phyloP scores from a whole-genome alignment of 2,329 filamentous ascomycete genomes.

The Alternaria incomplexa region DNA sequence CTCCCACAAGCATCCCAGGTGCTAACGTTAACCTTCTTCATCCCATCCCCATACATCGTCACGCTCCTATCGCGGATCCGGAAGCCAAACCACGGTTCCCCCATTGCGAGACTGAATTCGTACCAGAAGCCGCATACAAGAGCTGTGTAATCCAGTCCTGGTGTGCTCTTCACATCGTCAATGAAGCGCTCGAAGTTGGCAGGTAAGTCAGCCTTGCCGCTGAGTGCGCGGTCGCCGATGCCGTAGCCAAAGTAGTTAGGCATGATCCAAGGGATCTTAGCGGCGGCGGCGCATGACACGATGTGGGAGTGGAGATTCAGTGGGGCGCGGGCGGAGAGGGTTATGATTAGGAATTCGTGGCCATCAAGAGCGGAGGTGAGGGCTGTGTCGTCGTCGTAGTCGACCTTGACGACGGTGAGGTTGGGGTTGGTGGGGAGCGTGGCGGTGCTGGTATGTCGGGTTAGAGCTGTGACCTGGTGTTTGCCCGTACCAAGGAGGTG shows the following conservation, averaged over 20 bases:
- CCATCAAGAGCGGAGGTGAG: neutral
- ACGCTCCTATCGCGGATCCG: slow-evolving; percentile 42
- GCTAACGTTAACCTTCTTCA: slow-evolving; percentile 51
- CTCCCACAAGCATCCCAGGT: slow-evolving; percentile 58
- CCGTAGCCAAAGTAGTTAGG: neutral
- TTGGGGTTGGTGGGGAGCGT: neutral
- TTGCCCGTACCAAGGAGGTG: neutral
- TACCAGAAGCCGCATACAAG: slow-evolving; percentile 45
- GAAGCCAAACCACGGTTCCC: slow-evolving; percentile 43
- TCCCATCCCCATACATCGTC: slow-evolving; percentile 39
- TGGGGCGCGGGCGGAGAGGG: neutral
- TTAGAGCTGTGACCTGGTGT: neutral
- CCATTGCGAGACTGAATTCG: slow-evolving; percentile 45
- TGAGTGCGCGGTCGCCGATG: neutral
- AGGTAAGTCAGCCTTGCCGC: neutral
- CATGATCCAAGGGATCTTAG: neutral
- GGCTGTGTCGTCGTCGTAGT: neutral
- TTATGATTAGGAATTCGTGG: neutral
- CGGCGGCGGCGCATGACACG: neutral
- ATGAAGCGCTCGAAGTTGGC: neutral
- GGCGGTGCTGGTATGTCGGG: neutral
- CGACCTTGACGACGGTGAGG: neutral
- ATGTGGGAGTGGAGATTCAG: neutral
- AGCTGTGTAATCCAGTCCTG: slow-evolving; percentile 10
- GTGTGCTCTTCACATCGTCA: slow-evolving; percentile 10